Base-by-base conservation (phyloP, 805 yeast species). In the Starmerella apicola region DNA sequence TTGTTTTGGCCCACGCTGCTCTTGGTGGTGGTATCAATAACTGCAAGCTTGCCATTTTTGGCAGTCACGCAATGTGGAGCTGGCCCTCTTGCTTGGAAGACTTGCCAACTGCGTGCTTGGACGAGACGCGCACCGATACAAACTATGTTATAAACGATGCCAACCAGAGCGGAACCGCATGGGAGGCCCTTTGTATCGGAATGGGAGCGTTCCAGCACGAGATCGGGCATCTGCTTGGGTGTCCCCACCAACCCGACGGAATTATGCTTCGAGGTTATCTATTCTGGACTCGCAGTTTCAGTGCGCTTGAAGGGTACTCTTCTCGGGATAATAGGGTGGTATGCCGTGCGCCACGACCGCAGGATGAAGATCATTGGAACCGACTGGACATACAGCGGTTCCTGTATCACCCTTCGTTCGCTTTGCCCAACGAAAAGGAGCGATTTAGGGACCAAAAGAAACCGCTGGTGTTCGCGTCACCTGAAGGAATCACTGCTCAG, bases 141-240 rank as follows among this genome's bases (percentile, higher is more conserved):
- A 56, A 56, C 1, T 81, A 81, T 43, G 95, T 88, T n/a, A 95
- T 94, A 9, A 85, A 91, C 58, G 98, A 91, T 58, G 67, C 78
- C 49, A 72, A 74, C 51, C 80, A 86, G 55, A 80, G 94, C 57
- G 81, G 91, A 0, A 70, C 93, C 1, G 71, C 78, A 41, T 91
- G 95, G 95, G 96, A 88, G 59, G 81, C 93, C 52, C 61, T 81
- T 33, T 79, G 81, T 44, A 71, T 88, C 27, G 82, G 95, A 1
- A 56, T 82, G 51, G 97, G 98, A 33, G 96, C 97, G 0, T 86
- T 85, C 51, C 68, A 86, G 79, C 97, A 88, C 59, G 97, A 88
- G 56, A 78, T 88, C 37, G 97, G 98, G 1, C 97, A 88, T 57
- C 63, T 74, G 21, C 64, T 88, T 31, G 95, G 95, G 0, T 81